A percentile compares a stretch with the other conserved stretches of the same genome.
Evolutionary conservation across 148 eudicot genomes (phyloP).

Genomic region (Fagopyrum esculentum): DNA sequence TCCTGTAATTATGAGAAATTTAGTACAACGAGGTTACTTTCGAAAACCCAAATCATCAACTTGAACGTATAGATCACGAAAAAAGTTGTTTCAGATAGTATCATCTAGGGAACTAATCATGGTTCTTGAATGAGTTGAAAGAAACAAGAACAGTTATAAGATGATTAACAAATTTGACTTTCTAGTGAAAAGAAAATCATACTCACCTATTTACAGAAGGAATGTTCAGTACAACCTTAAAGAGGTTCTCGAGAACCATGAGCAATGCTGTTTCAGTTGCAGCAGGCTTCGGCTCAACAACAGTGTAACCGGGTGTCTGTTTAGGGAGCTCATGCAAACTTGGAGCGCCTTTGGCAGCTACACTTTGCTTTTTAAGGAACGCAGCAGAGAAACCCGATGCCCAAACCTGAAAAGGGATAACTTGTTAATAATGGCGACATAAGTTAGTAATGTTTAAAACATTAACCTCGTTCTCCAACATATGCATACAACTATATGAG

Average conservation of each 20-base stretch:
- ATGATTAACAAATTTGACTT: background rate
- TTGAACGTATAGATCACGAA: no score
- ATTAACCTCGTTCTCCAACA: background rate
- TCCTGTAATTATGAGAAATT: conserved; percentile 39
- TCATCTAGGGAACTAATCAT: no score
- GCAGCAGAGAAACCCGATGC: conserved; percentile 99
- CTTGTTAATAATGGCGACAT: background rate
- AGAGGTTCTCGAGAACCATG: conserved; percentile 65
- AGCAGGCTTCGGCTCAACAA: conserved; percentile 60
- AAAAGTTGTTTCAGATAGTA: no score
- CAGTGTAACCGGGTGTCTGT: conserved; percentile 23
- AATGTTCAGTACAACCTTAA: conserved; percentile 71
- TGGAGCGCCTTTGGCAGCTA: conserved; percentile 58
- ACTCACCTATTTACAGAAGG: conserved; percentile 70
- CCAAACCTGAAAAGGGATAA: conserved; percentile 55
- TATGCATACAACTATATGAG: background rate
- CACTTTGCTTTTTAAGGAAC: conserved; percentile 76
- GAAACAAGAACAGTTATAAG: no score
- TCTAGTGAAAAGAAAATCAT: background rate
- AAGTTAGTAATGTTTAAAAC: background rate
- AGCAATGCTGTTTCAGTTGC: conserved; percentile 80
- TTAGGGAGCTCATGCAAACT: conserved; percentile 19
- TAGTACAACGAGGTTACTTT: no score
- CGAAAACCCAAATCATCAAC: no score
- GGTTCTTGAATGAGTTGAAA: no score